Conservation (phyloP, 2,329 filamentous ascomycete species). For the Trichoderma sp. region DNA sequence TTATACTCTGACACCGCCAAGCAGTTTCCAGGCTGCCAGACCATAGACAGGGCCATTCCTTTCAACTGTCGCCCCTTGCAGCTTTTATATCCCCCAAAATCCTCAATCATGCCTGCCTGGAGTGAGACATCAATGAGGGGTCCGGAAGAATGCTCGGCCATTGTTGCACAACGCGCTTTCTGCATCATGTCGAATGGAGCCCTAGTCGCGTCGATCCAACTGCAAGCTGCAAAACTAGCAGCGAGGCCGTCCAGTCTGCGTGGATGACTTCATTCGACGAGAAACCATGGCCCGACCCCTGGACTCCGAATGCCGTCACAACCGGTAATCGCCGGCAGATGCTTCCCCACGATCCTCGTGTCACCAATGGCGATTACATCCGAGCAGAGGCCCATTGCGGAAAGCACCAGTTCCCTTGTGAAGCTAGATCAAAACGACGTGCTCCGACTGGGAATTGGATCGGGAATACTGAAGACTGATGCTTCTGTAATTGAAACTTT, state of each 20-base stretch:
- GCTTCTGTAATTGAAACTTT: neutral
- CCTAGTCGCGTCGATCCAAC: conserved; percentile 5
- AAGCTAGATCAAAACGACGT: neutral
- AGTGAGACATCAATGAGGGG: conserved; percentile 20
- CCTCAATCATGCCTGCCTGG: neutral
- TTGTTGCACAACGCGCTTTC: conserved; percentile 14
- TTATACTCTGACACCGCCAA: neutral
- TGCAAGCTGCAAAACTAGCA: neutral
- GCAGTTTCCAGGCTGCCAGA: neutral
- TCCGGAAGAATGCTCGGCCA: conserved; percentile 21
- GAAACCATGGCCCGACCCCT: neutral
- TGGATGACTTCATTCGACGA: conserved; percentile 16
- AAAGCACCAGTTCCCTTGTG: neutral
- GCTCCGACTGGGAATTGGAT: conserved; percentile 6
- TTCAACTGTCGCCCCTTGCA: neutral
- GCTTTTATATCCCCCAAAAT: conserved; percentile 6
- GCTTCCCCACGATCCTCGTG: conserved; percentile 1
- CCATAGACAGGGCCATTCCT: neutral
- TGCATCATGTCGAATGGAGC: conserved; percentile 13
- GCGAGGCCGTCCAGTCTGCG: neutral
- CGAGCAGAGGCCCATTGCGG: neutral
- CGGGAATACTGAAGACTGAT: neutral
- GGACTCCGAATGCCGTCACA: conserved; percentile 3
- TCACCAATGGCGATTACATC: conserved; percentile 10
- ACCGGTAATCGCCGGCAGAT: conserved; percentile 5